Base-by-base conservation (phyloP, 2,329 filamentous ascomycete species). In the Sordariomycetes sp. region DNA sequence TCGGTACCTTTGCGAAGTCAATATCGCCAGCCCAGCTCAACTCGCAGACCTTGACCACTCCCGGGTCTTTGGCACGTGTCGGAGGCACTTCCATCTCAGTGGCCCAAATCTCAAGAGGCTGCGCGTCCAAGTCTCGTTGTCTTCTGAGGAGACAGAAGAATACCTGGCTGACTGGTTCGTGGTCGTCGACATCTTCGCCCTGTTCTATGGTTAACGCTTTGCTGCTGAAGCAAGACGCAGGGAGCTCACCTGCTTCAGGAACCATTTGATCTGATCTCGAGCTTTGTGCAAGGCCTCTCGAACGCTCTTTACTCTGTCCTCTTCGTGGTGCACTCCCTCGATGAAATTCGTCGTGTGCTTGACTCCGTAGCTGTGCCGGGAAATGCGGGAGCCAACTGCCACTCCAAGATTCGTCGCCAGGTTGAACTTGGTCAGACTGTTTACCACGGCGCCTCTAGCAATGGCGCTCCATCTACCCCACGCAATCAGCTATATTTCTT, bases 381-480 rank as follows among this genome's bases (percentile, higher is more conserved):
- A 14, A 10, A 31, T 21, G 6, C 29, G 29, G 8, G 29, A 14
- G 15, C 16, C 7, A 9, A 31, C 29, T 11, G 29, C 17, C 4
- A 3, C 8, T 21, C 15, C n/a, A n/a, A 17, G 10, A 14, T 7
- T 15, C 12, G 12, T 6, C 15, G 28, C 37, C 1, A 41, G 26
- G 0, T 29, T 17, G 3, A 26, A 5, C 3, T 21, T n/a, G 1
- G 37, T 37, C 1, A 55, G 35, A 0, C 50, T 51, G 0, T 45
- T 42, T 1, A 51, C 26, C 4, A 53, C 54, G 1, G 55, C 57
- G 2, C 57, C 54, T 0, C 54, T 47, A 14, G 50, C 53, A 4
- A 59, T 50, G 0, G 57, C 55, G 0, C 47, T 53, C 57, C 57
- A 59, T 0, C 57, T 57, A 15, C 3, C 2, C 2, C n/a, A 6